Conservation (phyloP, 371 early-diverging fungal species). For the Circinella umbellata region DNA sequence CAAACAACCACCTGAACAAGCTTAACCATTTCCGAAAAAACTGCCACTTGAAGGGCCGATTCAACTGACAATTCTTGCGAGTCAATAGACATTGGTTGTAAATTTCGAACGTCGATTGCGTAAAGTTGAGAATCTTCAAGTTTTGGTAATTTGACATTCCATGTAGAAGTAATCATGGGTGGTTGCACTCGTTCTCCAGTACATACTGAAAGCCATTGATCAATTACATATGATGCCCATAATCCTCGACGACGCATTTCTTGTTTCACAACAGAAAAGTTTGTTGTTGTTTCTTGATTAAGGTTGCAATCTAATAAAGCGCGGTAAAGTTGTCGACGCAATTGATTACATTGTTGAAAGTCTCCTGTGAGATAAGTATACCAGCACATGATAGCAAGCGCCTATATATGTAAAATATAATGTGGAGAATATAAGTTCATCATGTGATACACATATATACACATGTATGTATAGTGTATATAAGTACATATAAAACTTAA, state of each 20-base stretch:
- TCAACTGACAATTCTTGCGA: conserved; percentile 13
- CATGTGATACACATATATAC: too few species aligned
- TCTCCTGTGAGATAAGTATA: conserved; percentile 40
- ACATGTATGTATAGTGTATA: too few species aligned
- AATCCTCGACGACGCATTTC: conserved; percentile 48
- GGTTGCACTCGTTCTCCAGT: conserved; percentile 17
- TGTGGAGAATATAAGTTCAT: too few species aligned
- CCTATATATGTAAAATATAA: conserved; percentile 26
- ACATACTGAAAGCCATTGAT: conserved; percentile 41
- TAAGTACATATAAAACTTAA: too few species aligned
- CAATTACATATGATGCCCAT: conserved; percentile 45
- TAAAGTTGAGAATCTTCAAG: conserved; percentile 45
- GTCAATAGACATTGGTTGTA: conserved; percentile 3
- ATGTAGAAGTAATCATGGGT: conserved; percentile 9
- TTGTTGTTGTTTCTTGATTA: conserved; percentile 18
- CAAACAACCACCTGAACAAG: conserved; percentile 27
- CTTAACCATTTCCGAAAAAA: conserved; percentile 44
- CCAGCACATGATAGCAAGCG: conserved; percentile 47
- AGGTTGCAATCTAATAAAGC: conserved; percentile 11
- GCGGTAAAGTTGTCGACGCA: conserved; percentile 27
- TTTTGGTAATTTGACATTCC: conserved; percentile 38
- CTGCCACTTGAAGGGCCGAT: conserved; percentile 34
- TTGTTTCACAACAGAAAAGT: conserved; percentile 18
- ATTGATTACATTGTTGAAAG: conserved; percentile 23
- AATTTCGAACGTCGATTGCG: conserved; percentile 18